A percentile compares a stretch with the other conserved stretches of the same genome.
These are phyloP conservation scores for Haematococcus sp. DNA, from an alignment of 139 green algal species.

Conservation along the genomic window DNA sequence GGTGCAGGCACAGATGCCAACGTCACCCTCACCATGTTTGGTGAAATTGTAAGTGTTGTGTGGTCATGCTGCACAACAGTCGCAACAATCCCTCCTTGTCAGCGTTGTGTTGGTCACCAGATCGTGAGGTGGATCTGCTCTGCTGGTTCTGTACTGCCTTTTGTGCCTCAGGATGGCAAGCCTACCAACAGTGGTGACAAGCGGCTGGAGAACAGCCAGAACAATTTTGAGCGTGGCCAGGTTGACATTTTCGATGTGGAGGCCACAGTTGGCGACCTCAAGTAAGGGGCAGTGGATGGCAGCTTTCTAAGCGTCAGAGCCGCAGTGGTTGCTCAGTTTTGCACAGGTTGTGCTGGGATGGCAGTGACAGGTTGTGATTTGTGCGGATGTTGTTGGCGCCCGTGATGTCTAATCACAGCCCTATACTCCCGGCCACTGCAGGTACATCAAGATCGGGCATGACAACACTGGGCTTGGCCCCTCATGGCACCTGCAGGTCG, in stretches of 20 bases:
- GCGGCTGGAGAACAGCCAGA: conserved; percentile 22
- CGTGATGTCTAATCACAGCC: too few relatives aligned
- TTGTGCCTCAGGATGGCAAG: conserved; percentile 21
- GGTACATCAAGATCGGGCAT: conserved; percentile 48
- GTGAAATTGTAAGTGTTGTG: conserved; percentile 11
- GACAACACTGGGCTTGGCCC: conserved; percentile 41
- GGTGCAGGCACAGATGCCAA: conserved; percentile 43
- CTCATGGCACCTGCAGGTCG: conserved; percentile 46
- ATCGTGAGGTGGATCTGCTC: too few relatives aligned
- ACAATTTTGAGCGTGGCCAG: conserved; percentile 51
- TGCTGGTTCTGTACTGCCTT: too few relatives aligned
- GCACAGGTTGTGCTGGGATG: too few relatives aligned
- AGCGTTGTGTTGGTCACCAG: too few relatives aligned
- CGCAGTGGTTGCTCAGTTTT: too few relatives aligned
- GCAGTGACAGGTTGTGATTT: too few relatives aligned
- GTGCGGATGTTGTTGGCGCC: too few relatives aligned
- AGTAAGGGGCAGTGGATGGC: too few relatives aligned
- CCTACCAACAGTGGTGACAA: neutral
- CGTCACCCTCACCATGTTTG: conserved; percentile 37
- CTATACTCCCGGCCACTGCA: too few relatives aligned
- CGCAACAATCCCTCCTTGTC: too few relatives aligned
- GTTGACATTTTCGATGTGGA: conserved; percentile 33
- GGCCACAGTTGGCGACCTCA: conserved; percentile 33
- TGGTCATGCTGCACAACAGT: conserved; percentile 18
- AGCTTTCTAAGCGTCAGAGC: too few relatives aligned